Evolutionary conservation across 208 protist species (phyloP), one percentile per base, ranked within the genome.

Genomic region (Crithidia fasciculata): DNA sequence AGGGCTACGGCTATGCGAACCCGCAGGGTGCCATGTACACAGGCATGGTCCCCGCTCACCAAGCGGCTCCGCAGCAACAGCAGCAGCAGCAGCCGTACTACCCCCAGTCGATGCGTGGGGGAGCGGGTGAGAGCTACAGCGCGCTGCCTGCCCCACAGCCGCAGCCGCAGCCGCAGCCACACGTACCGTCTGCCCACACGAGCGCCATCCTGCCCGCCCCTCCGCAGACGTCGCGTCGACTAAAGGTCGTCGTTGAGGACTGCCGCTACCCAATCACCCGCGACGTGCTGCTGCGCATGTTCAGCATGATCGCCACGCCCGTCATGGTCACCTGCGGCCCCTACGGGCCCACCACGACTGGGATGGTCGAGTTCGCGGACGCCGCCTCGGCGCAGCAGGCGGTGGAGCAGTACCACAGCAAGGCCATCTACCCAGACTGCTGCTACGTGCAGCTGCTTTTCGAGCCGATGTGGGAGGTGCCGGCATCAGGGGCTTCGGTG

Each of bases 221-320:
- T 39, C 61, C 74, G 37, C 63, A 70, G 56, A 40, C 60, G 1
- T 62, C 69, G 15, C 19, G 44, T 28, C 88, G 91, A 0, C 84
- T 96, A 43, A 81, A 81, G 19, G 82, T 96, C 28, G 70, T 94
- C 4, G 89, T 96, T 15, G 89, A 96, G 73, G 82, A 91, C 64
- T 96, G 92, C 72, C 86, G 82, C 45, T 92, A 93, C 83, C 85
- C 88, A n/a, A 86, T 96, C 59, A 95, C 87, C 2, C 85, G 90
- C 41, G 85, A 92, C 4, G 78, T 95, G 57, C 75, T 96, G 13
- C 64, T 78, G 61, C 82, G 93, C 43, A 87, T 96, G 76, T 96
- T 96, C 72, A 84, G 78, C 71, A 91, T 90, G 80, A 85, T 93
- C 12, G 86, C 80, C 37, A 76, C 76, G 49, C 88, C 89, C 6